Percentiles rank a stretch among this genome's conserved stretches.
Evolutionary conservation across 2,329 filamentous ascomycete genomes (phyloP).

Genomic region (Aureobasidium zeae): DNA sequence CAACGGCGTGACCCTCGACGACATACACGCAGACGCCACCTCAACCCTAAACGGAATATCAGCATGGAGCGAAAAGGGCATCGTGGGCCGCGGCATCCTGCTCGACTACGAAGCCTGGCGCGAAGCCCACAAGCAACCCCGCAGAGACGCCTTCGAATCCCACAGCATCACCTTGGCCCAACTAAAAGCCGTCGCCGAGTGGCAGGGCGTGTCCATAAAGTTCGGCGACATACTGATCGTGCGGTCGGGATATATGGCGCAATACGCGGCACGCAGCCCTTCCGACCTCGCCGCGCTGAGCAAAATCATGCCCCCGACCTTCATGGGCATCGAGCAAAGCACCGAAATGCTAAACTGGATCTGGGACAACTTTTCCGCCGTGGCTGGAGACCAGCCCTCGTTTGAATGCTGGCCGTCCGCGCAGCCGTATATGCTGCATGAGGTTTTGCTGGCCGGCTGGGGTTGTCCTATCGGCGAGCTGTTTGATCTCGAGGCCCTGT

Average conservation of each 20-base stretch:
- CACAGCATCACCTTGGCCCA: slow-evolving; percentile 31
- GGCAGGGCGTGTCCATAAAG: slow-evolving; percentile 45
- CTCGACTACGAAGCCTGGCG: slow-evolving; percentile 46
- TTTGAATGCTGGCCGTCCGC: slow-evolving; percentile 33
- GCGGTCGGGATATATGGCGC: slow-evolving; percentile 38
- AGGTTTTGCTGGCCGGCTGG: slow-evolving; percentile 42
- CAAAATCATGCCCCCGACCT: slow-evolving; percentile 33
- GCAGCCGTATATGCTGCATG: slow-evolving; percentile 33
- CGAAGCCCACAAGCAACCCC: slow-evolving; percentile 31
- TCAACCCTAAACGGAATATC: slow-evolving; percentile 37
- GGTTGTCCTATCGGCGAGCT: slow-evolving; percentile 44
- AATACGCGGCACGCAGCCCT: slow-evolving; percentile 31
- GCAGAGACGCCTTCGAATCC: slow-evolving; percentile 30
- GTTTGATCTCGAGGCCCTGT: slow-evolving; percentile 41
- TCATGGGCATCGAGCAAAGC: slow-evolving; percentile 42
- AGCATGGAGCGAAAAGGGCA: slow-evolving; percentile 44
- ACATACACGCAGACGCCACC: slow-evolving; percentile 31
- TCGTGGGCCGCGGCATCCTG: slow-evolving; percentile 47
- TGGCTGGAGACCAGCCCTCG: slow-evolving; percentile 31
- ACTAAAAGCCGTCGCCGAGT: slow-evolving; percentile 35
- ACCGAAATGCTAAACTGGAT: slow-evolving; percentile 37
- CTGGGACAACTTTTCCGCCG: slow-evolving; percentile 32
- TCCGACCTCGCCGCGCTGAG: slow-evolving; percentile 32
- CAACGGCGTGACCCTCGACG: slow-evolving; percentile 32
- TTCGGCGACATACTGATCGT: slow-evolving; percentile 47